These are phyloP conservation scores for Globisporangium nunn DNA, from an alignment of 352 stramenopile species.

Conservation along the genomic window DNA sequence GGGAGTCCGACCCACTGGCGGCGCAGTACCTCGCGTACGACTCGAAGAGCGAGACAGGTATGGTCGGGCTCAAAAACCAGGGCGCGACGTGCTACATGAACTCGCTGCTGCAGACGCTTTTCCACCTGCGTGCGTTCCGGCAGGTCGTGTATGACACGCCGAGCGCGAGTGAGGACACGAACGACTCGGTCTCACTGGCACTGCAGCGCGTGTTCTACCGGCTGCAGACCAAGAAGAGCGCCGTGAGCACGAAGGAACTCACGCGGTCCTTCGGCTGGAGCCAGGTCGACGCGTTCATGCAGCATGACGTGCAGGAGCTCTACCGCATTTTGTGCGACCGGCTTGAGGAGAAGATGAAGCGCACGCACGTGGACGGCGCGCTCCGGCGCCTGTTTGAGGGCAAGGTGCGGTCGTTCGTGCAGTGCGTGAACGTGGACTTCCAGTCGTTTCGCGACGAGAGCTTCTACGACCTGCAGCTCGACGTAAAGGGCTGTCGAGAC, in stretches of 20 bases:
- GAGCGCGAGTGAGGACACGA: slow-evolving; percentile 71
- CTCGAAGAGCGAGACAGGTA: slow-evolving; percentile 77
- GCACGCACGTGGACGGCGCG: slow-evolving; percentile 66
- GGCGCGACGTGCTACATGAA: slow-evolving; percentile 93
- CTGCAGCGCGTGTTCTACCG: slow-evolving; percentile 84
- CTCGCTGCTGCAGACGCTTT: slow-evolving; percentile 90
- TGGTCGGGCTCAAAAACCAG: slow-evolving; percentile 87
- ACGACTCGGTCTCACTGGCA: slow-evolving; percentile 75
- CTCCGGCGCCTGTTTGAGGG: slow-evolving; percentile 88
- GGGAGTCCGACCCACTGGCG: slow-evolving; percentile 1
- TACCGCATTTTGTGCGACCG: slow-evolving; percentile 89
- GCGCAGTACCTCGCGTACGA: slow-evolving; percentile 45
- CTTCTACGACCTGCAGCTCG: slow-evolving; percentile 91
- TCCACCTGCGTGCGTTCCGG: slow-evolving; percentile 82
- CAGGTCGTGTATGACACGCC: slow-evolving; percentile 82
- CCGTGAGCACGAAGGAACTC: slow-evolving; percentile 89
- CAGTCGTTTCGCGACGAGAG: slow-evolving; percentile 83
- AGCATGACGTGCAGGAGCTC: slow-evolving; percentile 91
- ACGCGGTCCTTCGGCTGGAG: slow-evolving; percentile 92
- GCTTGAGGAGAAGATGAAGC: slow-evolving; percentile 92
- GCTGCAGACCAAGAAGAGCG: slow-evolving; percentile 58
- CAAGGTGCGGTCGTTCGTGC: slow-evolving; percentile 86
- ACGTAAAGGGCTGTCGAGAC: slow-evolving; percentile 89
- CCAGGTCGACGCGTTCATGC: slow-evolving; percentile 87
- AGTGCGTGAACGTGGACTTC: slow-evolving; percentile 89